These are phyloP conservation scores for Haematococcus lacustris DNA, from an alignment of 139 green algal species.

Conservation along the genomic window DNA sequence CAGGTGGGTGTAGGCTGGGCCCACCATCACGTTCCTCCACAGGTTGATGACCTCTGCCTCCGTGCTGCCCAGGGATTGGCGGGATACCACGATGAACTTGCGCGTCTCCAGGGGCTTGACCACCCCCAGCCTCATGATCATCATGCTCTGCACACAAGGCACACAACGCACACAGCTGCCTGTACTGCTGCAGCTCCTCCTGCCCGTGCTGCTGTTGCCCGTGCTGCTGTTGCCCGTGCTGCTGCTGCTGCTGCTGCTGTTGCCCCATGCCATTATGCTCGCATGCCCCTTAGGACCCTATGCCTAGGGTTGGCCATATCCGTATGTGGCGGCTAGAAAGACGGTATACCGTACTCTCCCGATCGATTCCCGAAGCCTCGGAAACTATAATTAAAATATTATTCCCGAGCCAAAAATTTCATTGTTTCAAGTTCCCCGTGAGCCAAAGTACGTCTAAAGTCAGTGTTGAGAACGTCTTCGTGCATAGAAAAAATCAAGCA, in stretches of 20 bases:
- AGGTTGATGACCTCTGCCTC: conserved; percentile 53
- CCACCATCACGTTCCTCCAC: conserved; percentile 47
- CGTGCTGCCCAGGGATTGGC: conserved; percentile 50
- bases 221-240: not conserved
- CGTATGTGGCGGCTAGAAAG: no score
- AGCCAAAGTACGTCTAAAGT: no score
- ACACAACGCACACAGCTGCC: not conserved
- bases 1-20: no score
- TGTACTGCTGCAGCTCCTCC: not conserved
- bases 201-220: not conserved
- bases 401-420: no score
- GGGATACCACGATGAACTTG: conserved; percentile 55
- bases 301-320: no score
- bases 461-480: no score
- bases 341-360: no score
- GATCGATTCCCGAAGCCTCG: no score
- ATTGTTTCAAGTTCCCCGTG: no score
- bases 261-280: not conserved
- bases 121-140: conserved; percentile 55
- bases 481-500: no score
- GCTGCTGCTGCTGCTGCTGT: no score
- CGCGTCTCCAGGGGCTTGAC: conserved; percentile 51
- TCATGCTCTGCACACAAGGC: conserved; percentile 30
- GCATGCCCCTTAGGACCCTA: not conserved
- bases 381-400: no score